Evolutionary conservation across 495 filamentous ascomycete species (phyloP).

Genomic region (Aspergillus carlsbadensis): DNA sequence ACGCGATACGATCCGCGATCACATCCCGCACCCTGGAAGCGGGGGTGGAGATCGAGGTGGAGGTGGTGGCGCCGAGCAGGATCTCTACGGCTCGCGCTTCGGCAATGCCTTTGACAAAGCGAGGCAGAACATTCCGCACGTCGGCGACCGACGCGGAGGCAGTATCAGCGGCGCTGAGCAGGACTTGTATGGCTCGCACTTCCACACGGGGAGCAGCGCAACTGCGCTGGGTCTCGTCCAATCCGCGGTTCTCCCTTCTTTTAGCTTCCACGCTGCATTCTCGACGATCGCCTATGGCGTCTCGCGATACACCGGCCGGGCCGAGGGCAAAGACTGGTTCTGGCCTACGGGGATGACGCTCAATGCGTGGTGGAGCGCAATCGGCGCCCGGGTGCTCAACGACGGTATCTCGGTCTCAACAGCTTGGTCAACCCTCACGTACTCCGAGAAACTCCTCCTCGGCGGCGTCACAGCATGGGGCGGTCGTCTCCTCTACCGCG

Average conservation of each 20-base stretch:
- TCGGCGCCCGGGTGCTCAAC: slow-evolving; percentile 44
- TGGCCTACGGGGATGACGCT: slow-evolving; percentile 54
- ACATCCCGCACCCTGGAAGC: not conserved
- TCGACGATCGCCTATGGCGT: slow-evolving; percentile 46
- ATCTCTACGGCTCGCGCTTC: not conserved
- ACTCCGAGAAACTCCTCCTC: slow-evolving; percentile 52
- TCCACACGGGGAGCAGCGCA: not conserved
- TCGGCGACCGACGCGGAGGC: not conserved
- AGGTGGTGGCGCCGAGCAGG: not conserved
- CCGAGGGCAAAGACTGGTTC: slow-evolving; percentile 57
- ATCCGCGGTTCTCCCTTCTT: slow-evolving; percentile 50
- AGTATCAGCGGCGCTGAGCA: not conserved
- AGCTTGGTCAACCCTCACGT: slow-evolving; percentile 45
- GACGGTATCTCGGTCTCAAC: slow-evolving; percentile 35
- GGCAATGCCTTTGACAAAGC: not conserved
- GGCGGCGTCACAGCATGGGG: slow-evolving; percentile 56
- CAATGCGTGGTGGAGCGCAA: slow-evolving; percentile 59
- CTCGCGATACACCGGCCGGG: slow-evolving; percentile 45
- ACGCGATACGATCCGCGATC: not conserved
- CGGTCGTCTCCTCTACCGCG: slow-evolving; percentile 50
- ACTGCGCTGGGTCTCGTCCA: slow-evolving; percentile 45
- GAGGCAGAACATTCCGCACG: not conserved
- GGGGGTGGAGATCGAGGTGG: too few species aligned
- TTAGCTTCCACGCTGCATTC: slow-evolving; percentile 44
- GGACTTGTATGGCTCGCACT: slow-evolving; percentile 2